These are phyloP conservation scores for Gossypium mustelinum DNA, from an alignment of 345 rosid genomes.

Conservation along the genomic window DNA sequence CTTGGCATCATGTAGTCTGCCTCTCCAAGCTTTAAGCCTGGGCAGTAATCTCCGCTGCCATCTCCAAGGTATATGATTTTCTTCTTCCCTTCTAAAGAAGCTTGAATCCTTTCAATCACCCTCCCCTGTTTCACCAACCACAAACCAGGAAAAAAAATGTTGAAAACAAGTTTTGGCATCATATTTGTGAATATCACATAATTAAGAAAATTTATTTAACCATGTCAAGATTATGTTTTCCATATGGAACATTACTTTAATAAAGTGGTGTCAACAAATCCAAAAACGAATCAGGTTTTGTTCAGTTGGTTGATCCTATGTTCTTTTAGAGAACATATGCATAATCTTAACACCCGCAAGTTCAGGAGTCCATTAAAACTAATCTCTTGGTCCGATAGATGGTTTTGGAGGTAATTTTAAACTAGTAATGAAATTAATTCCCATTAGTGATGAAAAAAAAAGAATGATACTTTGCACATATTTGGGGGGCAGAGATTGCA, in stretches of 20 bases:
- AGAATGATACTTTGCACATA: constrained; percentile 78
- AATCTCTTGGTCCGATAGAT: neutral
- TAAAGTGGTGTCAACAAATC: constrained; percentile 4
- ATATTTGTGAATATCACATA: no score
- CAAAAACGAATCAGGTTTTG: no score
- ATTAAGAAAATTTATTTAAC: neutral
- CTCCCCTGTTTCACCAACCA: constrained; percentile 39
- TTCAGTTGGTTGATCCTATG: no score
- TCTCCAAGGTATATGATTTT: constrained; percentile 74
- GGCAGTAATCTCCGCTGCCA: constrained; percentile 83
- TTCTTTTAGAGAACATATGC: no score
- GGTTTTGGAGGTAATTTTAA: neutral
- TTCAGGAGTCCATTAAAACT: no score
- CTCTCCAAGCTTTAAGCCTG: constrained; percentile 55
- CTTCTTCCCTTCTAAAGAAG: constrained; percentile 47
- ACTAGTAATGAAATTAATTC: neutral
- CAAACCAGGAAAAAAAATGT: neutral
- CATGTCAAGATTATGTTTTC: neutral
- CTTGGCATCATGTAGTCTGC: constrained; percentile 74
- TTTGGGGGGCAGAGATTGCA: constrained; percentile 78
- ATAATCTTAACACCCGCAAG: no score
- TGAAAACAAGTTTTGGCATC: no score
- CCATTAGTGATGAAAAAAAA: no score
- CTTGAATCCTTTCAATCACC: constrained; percentile 62
- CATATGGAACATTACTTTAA: neutral